Evolutionary conservation across 202 grass and related monocot species (phyloP), one percentile per base, ranked within the genome.

Genomic region (Carex sylvatica): DNA sequence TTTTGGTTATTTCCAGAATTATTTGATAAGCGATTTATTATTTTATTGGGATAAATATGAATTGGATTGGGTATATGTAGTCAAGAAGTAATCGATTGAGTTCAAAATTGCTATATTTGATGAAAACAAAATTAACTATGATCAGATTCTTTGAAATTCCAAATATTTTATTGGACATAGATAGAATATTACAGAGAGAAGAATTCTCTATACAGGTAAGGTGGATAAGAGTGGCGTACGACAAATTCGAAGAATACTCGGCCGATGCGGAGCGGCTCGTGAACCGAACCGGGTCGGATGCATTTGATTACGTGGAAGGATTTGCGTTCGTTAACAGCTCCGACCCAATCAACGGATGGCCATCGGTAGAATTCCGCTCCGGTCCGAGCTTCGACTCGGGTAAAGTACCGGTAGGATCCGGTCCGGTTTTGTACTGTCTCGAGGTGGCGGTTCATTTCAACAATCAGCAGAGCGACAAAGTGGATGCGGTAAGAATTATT

Each of bases 221-320:
- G 73, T 96, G 93, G 93, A 77, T 83, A 55, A 86, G 96, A 44
- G 89, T 93, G 35, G 96, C 96, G 71, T 99, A 99, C 83, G 83
- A 84, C 64, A 86, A 82, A 63, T 96, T 99, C 83, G 86, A 85
- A 1, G 87, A 92, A 5, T 99, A 93, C 87, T 35, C 96, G 19
- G 85, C 86, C 26, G 96, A 99, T 53, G 91, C 93, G 10, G 96
- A 99, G 86, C 83, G 58, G 88, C 92, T 96, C 2, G 96, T 93
- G 78, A 91, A 84, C 33, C 89, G 78, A 40, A 46, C 60, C 1
- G 4, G 83, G 30, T 55, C 78, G 23, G 61, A 30, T 68, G 82
- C 59, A 18, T 89, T 93, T 83, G 93, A 99, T 84, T 99, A 96
- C 81, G 86, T 96, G 62, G 96, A 99, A 80, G 96, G 96, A 1